Evolutionary conservation across 352 stramenopile species (phyloP), one percentile per base, ranked within the genome.

Genomic region (Elongisporangium undulatum): DNA sequence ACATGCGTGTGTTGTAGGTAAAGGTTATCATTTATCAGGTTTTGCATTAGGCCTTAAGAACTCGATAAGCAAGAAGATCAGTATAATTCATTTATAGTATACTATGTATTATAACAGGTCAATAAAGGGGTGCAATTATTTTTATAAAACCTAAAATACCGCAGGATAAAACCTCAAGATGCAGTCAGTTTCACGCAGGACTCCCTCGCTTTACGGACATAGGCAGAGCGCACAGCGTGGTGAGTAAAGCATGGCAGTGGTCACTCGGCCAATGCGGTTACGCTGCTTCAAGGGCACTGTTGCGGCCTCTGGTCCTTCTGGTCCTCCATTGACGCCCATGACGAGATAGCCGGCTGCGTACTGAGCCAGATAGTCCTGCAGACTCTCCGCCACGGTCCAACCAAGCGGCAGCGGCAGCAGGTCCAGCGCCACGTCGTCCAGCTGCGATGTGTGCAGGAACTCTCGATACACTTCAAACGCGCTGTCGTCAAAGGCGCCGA

Each of bases 201-300:
- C 21, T 55, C 51, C 29, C 29, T 50, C 48, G n/a, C 29, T 53
- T 34, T 71, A 85, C 4, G 69, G 71, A 56, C 79, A 89, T 24
- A 89, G 48, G 41, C 75, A 87, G 1, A 83, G 48, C 8, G 71
- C 68, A 20, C 79, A 89, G 2, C 75, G 71, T 19, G 79, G 79
- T 6, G 79, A 87, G 53, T 78, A 73, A 19, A 87, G 71, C 66
- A 89, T 77, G 17, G 77, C 75, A 1, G 55, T 56, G 0, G 75
- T 58, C 1, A 89, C 58, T 23, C 71, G 67, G 9, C 76, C 79
- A 8, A 84, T 67, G 15, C 4, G 34, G 9, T 59, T 65, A 23
- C 29, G n/a, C 45, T 49, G 38, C 1, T 54, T 39, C 15, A 41
- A 12, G n/a, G 17, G 38, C 21, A 49, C 51, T 39, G 20, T 17